Evolutionary conservation across 495 filamentous ascomycete species (phyloP), one percentile per base, ranked within the genome.

Genomic region (Penicillium longicatenatum): DNA sequence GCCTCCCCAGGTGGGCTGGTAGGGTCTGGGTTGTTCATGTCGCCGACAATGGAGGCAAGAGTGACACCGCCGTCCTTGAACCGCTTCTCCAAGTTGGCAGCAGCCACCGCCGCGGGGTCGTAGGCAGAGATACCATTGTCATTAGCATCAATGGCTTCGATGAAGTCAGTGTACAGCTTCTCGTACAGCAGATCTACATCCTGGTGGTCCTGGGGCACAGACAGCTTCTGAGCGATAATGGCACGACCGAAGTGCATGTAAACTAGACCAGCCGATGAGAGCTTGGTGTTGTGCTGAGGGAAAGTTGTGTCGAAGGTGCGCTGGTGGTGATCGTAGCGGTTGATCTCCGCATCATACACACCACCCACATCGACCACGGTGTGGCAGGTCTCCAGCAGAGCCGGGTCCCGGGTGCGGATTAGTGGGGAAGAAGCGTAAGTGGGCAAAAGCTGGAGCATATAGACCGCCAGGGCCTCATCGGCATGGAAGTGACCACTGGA

Each of bases 291-390:
- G 55, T 87, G 87, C 35, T 81, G 80, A 19, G 93, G 90, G 68
- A 90, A 91, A 39, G 85, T 90, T 57, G 90, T 89, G 53, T 70
- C 67, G 77, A 98, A 98, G 63, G 84, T 87, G 52, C 93, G 91
- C 75, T 98, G 94, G 82, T 98, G 94, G 79, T 98, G 94, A 73
- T 98, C 94, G 77, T 89, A 98, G 57, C 92, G 89, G 73, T 92
- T 84, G 56, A 64, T 72, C 21, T 80, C 61, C 29, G 91, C 69
- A 64, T 95, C 86, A 75, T 98, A 97, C 74, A 92, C 88, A 55
- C 92, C 92, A 67, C 92, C 89, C 8, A 98, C 94, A 66, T 98
- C 94, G 45, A 98, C 95, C 54, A 98, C 92, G 35, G 90, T 95
- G 77, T 97, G 88, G 79, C 94, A 98, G 54, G 82, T 84, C 20